Conservation (phyloP, 768 basidiomycete genomes). For the Jaapia argillacea region DNA sequence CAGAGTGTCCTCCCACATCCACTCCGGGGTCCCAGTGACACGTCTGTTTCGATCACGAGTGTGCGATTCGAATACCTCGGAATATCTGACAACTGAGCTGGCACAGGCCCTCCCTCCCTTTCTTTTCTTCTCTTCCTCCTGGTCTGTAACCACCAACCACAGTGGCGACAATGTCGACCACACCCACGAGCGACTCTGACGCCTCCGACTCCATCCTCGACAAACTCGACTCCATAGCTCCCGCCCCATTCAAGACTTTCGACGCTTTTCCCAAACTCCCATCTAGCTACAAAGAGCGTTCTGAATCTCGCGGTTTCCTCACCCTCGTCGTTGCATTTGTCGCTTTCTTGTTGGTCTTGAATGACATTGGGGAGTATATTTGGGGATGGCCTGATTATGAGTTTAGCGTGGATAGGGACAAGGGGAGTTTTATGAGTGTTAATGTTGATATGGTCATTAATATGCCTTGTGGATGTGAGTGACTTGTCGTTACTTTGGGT, state of each 20-base stretch:
- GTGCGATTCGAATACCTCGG: too few relatives aligned
- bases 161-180: not conserved
- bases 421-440: constrained; percentile 57
- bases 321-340: constrained; percentile 61
- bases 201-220: constrained; percentile 38
- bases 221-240: constrained; percentile 54
- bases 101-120: not conserved
- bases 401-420: constrained; percentile 73
- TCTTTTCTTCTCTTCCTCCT: not conserved
- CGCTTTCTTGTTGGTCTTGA: constrained; percentile 68
- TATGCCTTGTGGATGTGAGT: constrained; percentile 89
- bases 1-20: too few relatives aligned
- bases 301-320: constrained; percentile 72
- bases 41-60: too few relatives aligned
- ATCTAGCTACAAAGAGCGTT: constrained; percentile 70
- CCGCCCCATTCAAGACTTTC: constrained; percentile 60
- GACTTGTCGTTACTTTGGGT: not conserved
- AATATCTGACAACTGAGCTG: not conserved
- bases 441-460: constrained; percentile 91
- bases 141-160: not conserved
- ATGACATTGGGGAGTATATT: constrained; percentile 84
- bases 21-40: too few relatives aligned
- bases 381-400: constrained; percentile 91
- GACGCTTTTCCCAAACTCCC: constrained; percentile 87
- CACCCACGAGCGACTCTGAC: too few relatives aligned